These are phyloP conservation scores for Salix koriyanagi DNA, from an alignment of 345 rosid species.

Conservation along the genomic window DNA sequence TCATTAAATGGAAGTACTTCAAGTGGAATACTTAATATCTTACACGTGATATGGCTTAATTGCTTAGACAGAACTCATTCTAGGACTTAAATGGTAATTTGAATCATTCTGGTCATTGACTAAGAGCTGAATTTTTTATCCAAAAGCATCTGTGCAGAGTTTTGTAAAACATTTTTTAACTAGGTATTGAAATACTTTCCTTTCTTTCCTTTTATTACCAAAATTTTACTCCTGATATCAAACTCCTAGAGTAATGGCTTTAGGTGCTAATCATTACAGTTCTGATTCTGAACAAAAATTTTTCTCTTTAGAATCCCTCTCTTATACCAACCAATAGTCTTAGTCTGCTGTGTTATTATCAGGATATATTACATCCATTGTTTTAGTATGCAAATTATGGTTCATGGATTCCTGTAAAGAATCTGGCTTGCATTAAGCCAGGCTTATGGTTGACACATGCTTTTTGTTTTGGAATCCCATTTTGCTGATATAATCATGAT, in stretches of 20 bases:
- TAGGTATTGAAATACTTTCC: not conserved
- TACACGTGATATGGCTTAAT: too few relatives aligned
- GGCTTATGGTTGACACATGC: not conserved
- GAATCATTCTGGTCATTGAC: too few relatives aligned
- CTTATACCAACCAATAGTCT: not conserved
- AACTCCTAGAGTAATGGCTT: not conserved
- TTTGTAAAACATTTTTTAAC: not conserved
- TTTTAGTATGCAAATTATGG: not conserved
- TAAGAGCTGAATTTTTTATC: too few relatives aligned
- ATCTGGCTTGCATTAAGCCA: not conserved
- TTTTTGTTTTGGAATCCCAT: not conserved
- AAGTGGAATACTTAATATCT: too few relatives aligned
- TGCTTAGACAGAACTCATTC: too few relatives aligned
- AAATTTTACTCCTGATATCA: not conserved
- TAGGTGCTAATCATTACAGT: not conserved
- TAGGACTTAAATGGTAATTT: too few relatives aligned
- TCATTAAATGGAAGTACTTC: too few relatives aligned
- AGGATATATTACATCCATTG: not conserved
- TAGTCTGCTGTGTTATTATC: too few relatives aligned
- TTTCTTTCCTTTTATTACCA: not conserved
- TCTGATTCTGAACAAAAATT: not conserved
- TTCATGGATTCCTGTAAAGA: not conserved
- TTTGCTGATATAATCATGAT: slow-evolving; percentile 12
- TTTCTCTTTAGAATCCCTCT: not conserved
- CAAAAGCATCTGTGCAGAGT: not conserved